Evolutionary conservation across 257 asterid species (phyloP).

Genomic region (Lithospermum erythrorhizon): DNA sequence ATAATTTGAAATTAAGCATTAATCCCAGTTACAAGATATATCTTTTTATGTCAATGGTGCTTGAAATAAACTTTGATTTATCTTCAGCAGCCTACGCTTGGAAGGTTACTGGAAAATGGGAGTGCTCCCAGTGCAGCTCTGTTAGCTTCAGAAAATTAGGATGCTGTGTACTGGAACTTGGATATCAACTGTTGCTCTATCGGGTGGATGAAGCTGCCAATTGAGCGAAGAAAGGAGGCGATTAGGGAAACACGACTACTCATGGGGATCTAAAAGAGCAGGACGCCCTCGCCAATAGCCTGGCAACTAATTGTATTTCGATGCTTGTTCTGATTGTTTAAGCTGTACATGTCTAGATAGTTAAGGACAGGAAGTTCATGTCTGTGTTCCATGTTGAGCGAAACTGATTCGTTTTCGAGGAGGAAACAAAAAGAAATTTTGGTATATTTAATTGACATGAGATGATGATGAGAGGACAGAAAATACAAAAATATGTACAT

Average conservation of each 20-base stretch:
- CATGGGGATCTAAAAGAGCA: neutral
- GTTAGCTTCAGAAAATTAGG: constrained; percentile 33
- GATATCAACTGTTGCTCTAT: neutral
- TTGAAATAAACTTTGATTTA: constrained; percentile 1
- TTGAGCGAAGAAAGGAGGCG: neutral
- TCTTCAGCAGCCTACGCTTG: constrained; percentile 39
- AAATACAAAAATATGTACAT: neutral
- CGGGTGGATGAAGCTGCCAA: neutral
- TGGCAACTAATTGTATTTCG: neutral
- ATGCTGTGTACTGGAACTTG: neutral
- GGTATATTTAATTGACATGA: neutral
- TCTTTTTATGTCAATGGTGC: neutral
- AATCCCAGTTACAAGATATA: neutral
- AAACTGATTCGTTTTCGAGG: no score
- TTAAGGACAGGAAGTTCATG: neutral
- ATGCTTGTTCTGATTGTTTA: neutral
- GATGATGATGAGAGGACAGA: neutral
- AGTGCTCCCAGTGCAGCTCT: constrained; percentile 39
- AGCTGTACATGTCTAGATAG: no score
- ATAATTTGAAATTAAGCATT: neutral
- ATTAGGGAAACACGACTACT: neutral
- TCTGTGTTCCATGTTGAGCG: neutral
- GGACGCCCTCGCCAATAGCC: neutral
- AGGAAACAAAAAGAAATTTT: neutral
- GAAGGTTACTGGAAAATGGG: constrained; percentile 39